A percentile compares a stretch with the other conserved stretches of the same genome.
phyloP scores from a whole-genome alignment of 164 flowering plant species.

The Chloranthus sessilifolius region DNA sequence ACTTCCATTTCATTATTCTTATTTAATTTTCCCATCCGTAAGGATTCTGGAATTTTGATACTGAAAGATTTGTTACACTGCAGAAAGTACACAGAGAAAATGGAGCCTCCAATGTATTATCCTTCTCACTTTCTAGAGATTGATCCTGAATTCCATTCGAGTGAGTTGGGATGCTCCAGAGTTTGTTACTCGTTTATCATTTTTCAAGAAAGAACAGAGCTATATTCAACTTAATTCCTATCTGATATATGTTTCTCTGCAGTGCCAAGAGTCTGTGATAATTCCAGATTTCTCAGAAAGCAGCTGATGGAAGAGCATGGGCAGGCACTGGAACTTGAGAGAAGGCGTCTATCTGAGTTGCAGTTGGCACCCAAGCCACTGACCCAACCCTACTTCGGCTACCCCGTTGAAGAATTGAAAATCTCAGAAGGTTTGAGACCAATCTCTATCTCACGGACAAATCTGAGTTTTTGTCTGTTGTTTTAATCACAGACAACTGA shows the following conservation, averaged over 20 bases:
- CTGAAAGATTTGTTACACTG: conserved; percentile 1
- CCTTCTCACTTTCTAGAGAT: conserved; percentile 33
- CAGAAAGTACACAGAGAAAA: conserved; percentile 53
- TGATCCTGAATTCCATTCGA: conserved; percentile 43
- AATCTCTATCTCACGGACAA: neutral
- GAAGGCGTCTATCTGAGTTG: conserved; percentile 37
- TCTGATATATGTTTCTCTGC: neutral
- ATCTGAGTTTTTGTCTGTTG: no score
- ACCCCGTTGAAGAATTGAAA: conserved; percentile 40
- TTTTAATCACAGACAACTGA: neutral
- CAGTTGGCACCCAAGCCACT: conserved; percentile 36
- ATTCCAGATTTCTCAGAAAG: conserved; percentile 41
- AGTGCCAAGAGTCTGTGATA: conserved; percentile 44
- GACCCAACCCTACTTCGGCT: conserved; percentile 24
- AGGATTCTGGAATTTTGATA: neutral
- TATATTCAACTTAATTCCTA: neutral
- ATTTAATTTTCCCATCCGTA: no score
- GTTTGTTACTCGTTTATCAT: neutral
- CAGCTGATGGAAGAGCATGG: conserved; percentile 53
- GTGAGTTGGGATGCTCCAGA: conserved; percentile 30
- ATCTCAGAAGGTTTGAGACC: conserved; percentile 34
- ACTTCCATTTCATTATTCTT: neutral
- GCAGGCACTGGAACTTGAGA: conserved; percentile 44
- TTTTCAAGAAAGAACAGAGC: no score
- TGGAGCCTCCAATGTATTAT: conserved; percentile 32